Evolutionary conservation across 2,329 filamentous ascomycete genomes (phyloP), one percentile per base, ranked within the genome.

Genomic region (Sphaceloma murrayae): DNA sequence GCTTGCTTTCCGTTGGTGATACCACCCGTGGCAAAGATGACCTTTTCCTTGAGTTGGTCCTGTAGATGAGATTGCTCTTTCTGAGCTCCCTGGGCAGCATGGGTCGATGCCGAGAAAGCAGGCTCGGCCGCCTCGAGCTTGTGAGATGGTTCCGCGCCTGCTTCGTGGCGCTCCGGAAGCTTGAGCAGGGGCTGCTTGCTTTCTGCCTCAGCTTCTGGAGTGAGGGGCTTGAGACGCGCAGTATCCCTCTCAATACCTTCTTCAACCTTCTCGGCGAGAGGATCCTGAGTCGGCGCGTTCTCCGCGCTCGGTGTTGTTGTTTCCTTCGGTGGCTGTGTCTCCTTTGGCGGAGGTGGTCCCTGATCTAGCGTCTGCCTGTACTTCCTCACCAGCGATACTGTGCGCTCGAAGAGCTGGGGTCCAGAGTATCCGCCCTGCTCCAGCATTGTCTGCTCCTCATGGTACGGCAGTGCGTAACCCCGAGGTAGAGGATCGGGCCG

Each of bases 1-100:
- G 86, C 93, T 65, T 96, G 82, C 51, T 82, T 73, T 3, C 91
- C 91, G 52, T 82, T 89, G 1, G 83, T 91, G 57, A 98, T 89
- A 13, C 91, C 91, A 1, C 91, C 91, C 0, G 86, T 91, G 0
- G 89, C 89, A 59, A 96, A 96, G 49, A 98, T 82, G 43, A 87
- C 80, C 65, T 94, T 94, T 36, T 72, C 72, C 48, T 67, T 51
- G 18, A 50, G 34, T 55, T 58, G n/a, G 54, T 48, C 48, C 2
- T 51, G 42, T 22, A 51, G 51, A 11, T 52, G 50, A 10, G 46
- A 43, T 16, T 49, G 19, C n/a, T 46, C 46, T 18, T 46, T 27
- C 46, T 16, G 10, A 33, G 46, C 43, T 14, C 36, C 32, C 19
- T 49, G 47, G 7, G 17, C 13, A n/a, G 34, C 38, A 9, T 49